Evolutionary conservation across 23 red algal species (phyloP).

Genomic region (Gracilaria caudata): DNA sequence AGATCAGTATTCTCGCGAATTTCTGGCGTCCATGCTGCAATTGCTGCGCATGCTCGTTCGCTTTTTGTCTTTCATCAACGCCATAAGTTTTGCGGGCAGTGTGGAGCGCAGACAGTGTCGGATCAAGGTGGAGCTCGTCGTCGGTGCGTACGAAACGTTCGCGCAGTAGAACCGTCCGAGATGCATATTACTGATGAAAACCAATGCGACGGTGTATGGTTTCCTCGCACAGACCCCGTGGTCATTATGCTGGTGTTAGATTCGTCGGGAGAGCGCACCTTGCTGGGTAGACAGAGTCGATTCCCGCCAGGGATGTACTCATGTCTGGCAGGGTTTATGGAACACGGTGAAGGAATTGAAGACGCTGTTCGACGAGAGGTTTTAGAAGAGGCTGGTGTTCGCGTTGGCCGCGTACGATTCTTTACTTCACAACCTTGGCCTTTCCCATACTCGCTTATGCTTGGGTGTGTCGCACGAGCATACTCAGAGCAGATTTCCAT

Average conservation of each 20-base stretch:
- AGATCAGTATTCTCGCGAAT: slow-evolving; percentile 5
- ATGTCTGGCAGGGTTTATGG: slow-evolving; percentile 88
- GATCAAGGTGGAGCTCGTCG: slow-evolving; percentile 54
- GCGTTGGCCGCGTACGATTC: slow-evolving; percentile 56
- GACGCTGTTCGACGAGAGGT: slow-evolving; percentile 82
- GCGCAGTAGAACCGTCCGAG: not conserved
- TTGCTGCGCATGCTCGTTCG: slow-evolving; percentile 83
- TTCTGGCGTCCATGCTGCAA: slow-evolving; percentile 42
- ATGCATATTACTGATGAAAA: not conserved
- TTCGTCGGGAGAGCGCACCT: slow-evolving; percentile 20
- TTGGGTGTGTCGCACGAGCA: slow-evolving; percentile 82
- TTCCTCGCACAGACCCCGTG: slow-evolving; percentile 86
- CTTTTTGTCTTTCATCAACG: slow-evolving; percentile 78
- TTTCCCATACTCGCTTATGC: slow-evolving; percentile 91
- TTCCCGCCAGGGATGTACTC: slow-evolving; percentile 72
- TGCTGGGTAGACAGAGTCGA: slow-evolving; percentile 72
- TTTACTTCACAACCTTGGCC: slow-evolving; percentile 88
- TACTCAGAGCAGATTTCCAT: slow-evolving; percentile 53
- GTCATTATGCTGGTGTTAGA: slow-evolving; percentile 78
- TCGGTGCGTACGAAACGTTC: slow-evolving; percentile 44
- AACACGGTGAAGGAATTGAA: slow-evolving; percentile 90
- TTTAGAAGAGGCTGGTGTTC: slow-evolving; percentile 74
- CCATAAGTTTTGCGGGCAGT: slow-evolving; percentile 79
- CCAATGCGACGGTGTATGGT: slow-evolving; percentile 75
- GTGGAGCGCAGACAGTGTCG: slow-evolving; percentile 59